Percentiles rank a stretch among this genome's conserved stretches.
Evolutionary conservation across 2,329 filamentous ascomycete genomes (phyloP).

Genomic region (Aschersonia sp.): DNA sequence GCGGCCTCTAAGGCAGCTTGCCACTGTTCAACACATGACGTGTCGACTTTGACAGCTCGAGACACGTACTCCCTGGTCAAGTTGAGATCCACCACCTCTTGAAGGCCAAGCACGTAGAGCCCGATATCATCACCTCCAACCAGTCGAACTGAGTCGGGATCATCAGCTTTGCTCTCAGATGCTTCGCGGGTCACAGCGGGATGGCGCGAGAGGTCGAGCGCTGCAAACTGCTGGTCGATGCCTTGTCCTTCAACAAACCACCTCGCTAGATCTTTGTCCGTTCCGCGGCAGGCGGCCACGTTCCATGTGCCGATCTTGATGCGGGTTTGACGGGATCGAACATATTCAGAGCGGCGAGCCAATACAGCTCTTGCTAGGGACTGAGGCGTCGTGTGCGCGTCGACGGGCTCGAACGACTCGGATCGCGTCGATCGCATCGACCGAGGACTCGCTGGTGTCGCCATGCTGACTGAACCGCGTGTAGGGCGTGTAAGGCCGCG

Average conservation of each 20-base stretch:
- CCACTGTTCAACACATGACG: slow-evolving; percentile 60
- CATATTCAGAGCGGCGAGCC: slow-evolving; percentile 66
- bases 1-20: slow-evolving; percentile 59
- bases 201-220: slow-evolving; percentile 30
- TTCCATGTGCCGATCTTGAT: slow-evolving; percentile 96
- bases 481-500: slow-evolving; percentile 8
- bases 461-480: slow-evolving; percentile 9
- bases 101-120: slow-evolving; percentile 78
- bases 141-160: slow-evolving; percentile 23
- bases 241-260: slow-evolving; percentile 80
- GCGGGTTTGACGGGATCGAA: slow-evolving; percentile 55
- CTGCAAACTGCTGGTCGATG: slow-evolving; percentile 46
- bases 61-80: slow-evolving; percentile 66
- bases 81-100: slow-evolving; percentile 82
- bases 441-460: slow-evolving; percentile 12
- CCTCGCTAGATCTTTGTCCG: slow-evolving; percentile 70
- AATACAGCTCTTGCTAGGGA: slow-evolving; percentile 53
- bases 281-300: slow-evolving; percentile 69
- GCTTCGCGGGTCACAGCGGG: slow-evolving; percentile 18
- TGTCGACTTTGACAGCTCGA: slow-evolving; percentile 52
- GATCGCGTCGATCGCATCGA: slow-evolving; percentile 19
- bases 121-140: slow-evolving; percentile 57
- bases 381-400: slow-evolving; percentile 30
- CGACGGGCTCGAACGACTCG: slow-evolving; percentile 24
- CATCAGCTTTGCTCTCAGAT: slow-evolving; percentile 18